Conservation (phyloP, 148 eudicot species). For the Rhododendron henanense region DNA sequence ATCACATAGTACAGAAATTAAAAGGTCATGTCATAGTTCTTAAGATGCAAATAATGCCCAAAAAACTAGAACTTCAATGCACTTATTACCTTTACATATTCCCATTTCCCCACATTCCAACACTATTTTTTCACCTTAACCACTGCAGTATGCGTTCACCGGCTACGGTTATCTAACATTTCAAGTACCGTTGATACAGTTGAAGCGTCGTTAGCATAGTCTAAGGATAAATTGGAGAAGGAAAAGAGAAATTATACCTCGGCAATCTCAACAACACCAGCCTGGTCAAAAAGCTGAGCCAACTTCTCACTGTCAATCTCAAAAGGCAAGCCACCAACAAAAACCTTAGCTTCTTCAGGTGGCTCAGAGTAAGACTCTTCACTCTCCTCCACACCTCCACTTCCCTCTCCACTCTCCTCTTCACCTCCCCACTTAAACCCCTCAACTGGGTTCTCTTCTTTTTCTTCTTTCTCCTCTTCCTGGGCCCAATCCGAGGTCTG, state of each 20-base stretch:
- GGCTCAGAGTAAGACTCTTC: constrained; percentile 20
- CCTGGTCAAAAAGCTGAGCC: constrained; percentile 37
- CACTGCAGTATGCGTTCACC: neutral
- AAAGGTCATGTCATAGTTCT: neutral
- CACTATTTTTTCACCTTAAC: neutral
- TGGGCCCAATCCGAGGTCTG: constrained; percentile 13
- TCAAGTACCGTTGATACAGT: neutral
- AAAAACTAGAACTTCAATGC: neutral
- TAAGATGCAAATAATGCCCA: constrained; percentile 16
- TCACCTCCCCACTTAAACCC: constrained; percentile 5
- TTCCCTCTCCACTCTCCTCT: constrained; percentile 1
- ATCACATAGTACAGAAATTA: neutral
- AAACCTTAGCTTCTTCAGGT: constrained; percentile 40
- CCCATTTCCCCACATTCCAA: neutral
- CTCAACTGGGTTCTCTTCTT: neutral
- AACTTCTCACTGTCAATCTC: constrained; percentile 38
- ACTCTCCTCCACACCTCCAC: neutral
- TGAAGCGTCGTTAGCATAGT: neutral
- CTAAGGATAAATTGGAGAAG: neutral
- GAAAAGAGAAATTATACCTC: constrained; percentile 21
- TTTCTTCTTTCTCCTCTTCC: neutral
- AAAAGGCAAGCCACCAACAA: constrained; percentile 40
- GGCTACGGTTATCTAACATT: neutral
- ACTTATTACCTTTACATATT: neutral
- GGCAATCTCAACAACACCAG: constrained; percentile 42